Evolutionary conservation across 2,329 filamentous ascomycete species (phyloP).

Genomic region (Fusarium sp.): DNA sequence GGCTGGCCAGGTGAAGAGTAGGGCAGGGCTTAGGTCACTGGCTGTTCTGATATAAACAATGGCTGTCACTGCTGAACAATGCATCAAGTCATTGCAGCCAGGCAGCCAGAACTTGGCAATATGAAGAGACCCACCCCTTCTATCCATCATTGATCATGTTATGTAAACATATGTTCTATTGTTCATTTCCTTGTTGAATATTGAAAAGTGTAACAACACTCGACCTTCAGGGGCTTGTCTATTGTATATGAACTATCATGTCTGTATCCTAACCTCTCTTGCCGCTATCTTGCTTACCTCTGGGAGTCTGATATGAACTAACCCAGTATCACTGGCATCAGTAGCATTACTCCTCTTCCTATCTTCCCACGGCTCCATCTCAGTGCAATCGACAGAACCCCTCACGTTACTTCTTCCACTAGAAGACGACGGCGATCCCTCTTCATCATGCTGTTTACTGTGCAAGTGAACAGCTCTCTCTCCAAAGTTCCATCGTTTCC

Average conservation of each 20-base stretch:
- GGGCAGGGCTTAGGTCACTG: neutral
- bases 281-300: neutral
- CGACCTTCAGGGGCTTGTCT: too few species aligned
- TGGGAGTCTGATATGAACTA: neutral
- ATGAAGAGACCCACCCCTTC: neutral
- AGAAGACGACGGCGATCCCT: neutral
- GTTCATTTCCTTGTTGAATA: neutral
- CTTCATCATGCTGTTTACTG: neutral
- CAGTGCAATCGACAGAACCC: neutral
- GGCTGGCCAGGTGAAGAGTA: neutral
- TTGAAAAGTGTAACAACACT: too few species aligned
- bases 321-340: neutral
- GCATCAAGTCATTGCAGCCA: neutral
- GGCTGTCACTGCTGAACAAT: neutral
- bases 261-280: neutral
- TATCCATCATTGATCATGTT: neutral
- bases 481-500: neutral
- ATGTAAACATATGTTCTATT: neutral
- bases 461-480: neutral
- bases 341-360: neutral
- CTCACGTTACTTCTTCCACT: neutral
- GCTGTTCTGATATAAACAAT: neutral
- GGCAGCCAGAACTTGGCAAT: neutral
- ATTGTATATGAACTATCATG: too few species aligned
- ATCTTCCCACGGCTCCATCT: neutral